Base-by-base conservation (phyloP, 2,329 filamentous ascomycete species). In the Penicillium brevicompactum region DNA sequence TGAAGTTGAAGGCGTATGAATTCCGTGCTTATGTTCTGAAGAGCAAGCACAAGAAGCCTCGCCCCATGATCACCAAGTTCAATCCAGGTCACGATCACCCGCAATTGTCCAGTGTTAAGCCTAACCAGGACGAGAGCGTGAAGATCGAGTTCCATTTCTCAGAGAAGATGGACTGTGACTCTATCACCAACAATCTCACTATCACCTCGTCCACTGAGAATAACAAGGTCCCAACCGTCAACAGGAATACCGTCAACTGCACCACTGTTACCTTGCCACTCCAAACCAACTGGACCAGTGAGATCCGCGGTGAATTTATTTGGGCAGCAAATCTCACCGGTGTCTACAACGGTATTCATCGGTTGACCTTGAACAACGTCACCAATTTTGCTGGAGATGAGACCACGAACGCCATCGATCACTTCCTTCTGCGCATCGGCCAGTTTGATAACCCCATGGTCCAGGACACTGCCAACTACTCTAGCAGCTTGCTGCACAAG, bases 361-460 rank as follows among this genome's bases (percentile, higher is more conserved):
- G 78, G 22, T 65, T 88, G 53, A 84, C 80, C 1, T 69, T 88
- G 47, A 79, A 76, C 53, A 87, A 87, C 59, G 77, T 78, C 11
- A 76, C 77, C 5, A 77, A 74, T 41, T 61, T 69, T 1, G 67
- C 69, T 16, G 75, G 74, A 1, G 48, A 14, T 14, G 64, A 65
- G 1, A 74, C 72, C n/a, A 86, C 84, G 1, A 72, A 79, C 44
- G 75, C 83, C 0, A 70, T 77, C 16, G 85, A 88, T 58, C 80
- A 82, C 53, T 86, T 88, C 68, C 74, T 88, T 57, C 75, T 88
- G 61, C 83, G 85, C n/a, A 74, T 87, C 54, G 85, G 85, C 31
- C 76, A 81, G 56, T 60, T 62, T 2, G 75, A 82, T 57, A 88
- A 88, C 63, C 84, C 84, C 0, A 79, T 88, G 53, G 76, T 86